These are phyloP conservation scores for Termitomyces sp. DNA, from an alignment of 768 basidiomycete genomes.

Conservation along the genomic window DNA sequence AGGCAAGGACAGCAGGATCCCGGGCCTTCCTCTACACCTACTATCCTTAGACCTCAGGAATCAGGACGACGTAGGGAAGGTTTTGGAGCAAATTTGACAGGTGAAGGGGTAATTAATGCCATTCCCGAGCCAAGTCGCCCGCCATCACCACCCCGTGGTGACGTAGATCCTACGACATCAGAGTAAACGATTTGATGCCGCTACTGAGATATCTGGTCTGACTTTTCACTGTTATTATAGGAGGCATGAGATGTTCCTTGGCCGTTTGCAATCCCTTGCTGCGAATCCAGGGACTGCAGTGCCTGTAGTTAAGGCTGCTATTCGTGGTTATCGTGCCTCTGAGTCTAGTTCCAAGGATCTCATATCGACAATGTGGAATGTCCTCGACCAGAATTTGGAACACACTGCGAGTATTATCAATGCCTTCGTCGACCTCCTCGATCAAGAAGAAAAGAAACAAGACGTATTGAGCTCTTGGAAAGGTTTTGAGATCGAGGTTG, in stretches of 20 bases:
- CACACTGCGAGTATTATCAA: constrained; percentile 71
- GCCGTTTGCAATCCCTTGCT: constrained; percentile 54
- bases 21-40: constrained; percentile 7
- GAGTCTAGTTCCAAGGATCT: constrained; percentile 82
- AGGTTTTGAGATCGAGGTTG: constrained; percentile 77
- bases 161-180: constrained; percentile 45
- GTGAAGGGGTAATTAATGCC: constrained; percentile 16
- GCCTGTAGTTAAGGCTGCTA: constrained; percentile 64
- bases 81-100: constrained; percentile 57
- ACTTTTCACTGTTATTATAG: constrained; percentile 29
- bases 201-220: background rate
- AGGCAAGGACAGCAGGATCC: constrained; percentile 18
- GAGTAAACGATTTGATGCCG: constrained; percentile 37
- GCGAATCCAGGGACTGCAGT: constrained; percentile 52
- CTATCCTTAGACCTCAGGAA: constrained; percentile 17
- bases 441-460: constrained; percentile 80
- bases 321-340: constrained; percentile 69
- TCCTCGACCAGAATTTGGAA: constrained; percentile 44
- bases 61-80: constrained; percentile 50
- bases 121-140: constrained; percentile 26
- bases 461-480: constrained; percentile 76
- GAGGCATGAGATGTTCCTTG: constrained; percentile 58
- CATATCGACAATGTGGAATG: constrained; percentile 57
- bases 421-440: constrained; percentile 64
- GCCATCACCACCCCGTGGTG: constrained; percentile 34